Percentiles rank a stretch among this genome's conserved stretches.
These are phyloP conservation scores for Condylostoma magnum DNA, from an alignment of 169 alveolate genomes.

Conservation along the genomic window DNA sequence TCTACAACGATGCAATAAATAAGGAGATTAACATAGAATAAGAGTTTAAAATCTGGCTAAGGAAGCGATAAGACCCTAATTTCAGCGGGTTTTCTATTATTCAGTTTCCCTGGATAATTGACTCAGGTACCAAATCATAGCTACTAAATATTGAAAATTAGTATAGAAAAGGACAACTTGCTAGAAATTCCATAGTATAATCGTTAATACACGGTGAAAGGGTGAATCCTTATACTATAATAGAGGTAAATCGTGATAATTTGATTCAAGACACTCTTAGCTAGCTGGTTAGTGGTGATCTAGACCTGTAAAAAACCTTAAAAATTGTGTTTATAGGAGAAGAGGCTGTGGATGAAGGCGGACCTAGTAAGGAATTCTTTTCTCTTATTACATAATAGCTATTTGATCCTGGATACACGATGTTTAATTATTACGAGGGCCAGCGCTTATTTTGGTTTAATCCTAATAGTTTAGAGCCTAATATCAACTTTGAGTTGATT, in stretches of 20 bases:
- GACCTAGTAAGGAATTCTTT: slow-evolving; percentile 89
- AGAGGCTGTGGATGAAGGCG: slow-evolving; percentile 94
- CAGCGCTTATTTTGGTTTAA: slow-evolving; percentile 86
- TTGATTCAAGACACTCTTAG: slow-evolving; percentile 24
- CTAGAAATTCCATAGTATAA: neutral
- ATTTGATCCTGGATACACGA: slow-evolving; percentile 87
- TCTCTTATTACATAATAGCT: slow-evolving; percentile 80
- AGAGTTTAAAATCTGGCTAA: slow-evolving; percentile 14
- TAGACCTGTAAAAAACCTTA: slow-evolving; percentile 54
- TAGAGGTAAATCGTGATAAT: slow-evolving; percentile 23
- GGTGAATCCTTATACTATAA: neutral
- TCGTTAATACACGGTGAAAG: neutral
- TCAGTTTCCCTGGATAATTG: slow-evolving; percentile 12
- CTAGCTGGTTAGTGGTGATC: slow-evolving; percentile 10
- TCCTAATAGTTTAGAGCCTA: slow-evolving; percentile 71
- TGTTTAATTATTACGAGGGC: slow-evolving; percentile 81
- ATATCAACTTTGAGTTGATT: slow-evolving; percentile 80
- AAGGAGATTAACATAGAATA: neutral
- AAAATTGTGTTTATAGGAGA: slow-evolving; percentile 82
- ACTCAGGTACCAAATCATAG: slow-evolving; percentile 10
- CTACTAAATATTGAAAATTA: neutral
- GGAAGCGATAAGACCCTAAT: neutral
- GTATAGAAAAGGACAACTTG: neutral
- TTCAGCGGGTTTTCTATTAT: neutral
- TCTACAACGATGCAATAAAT: slow-evolving; percentile 27